Percentiles rank a stretch among this genome's conserved stretches.
These are phyloP conservation scores for Papilionanthe hybrid DNA, from an alignment of 116 monocot genomes.

Conservation along the genomic window DNA sequence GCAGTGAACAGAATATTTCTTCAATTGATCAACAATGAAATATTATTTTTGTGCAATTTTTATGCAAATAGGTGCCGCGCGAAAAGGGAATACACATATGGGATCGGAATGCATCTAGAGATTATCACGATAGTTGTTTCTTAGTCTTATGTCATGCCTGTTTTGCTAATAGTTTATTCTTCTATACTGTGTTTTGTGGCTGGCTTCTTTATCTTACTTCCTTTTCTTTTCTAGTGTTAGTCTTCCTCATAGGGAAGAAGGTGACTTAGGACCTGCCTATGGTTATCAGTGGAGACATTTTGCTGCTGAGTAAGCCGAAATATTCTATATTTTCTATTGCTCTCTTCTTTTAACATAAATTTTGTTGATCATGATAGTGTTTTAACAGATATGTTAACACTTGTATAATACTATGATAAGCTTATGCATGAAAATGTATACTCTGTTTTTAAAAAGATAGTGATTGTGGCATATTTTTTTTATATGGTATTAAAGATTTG, in stretches of 20 bases:
- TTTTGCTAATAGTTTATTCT: background rate
- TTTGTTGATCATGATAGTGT: background rate
- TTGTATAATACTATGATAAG: too few species aligned
- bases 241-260: conserved; percentile 71
- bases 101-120: conserved; percentile 97
- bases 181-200: background rate
- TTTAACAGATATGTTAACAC: conserved; percentile 69
- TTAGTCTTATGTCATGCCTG: background rate
- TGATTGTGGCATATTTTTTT: too few species aligned
- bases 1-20: background rate
- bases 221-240: conserved; percentile 52
- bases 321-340: background rate
- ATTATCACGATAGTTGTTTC: conserved; percentile 78
- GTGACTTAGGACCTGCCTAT: conserved; percentile 94
- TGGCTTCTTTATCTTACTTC: background rate
- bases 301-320: conserved; percentile 76
- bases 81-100: conserved; percentile 84
- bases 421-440: too few species aligned
- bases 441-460: too few species aligned
- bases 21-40: background rate
- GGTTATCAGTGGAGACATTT: conserved; percentile 99
- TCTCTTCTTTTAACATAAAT: background rate
- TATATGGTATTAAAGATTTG: too few species aligned
- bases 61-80: conserved; percentile 59
- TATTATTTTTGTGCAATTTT: background rate